phyloP scores from a whole-genome alignment of 176 grass and related monocot species.

The Ananas comosus region DNA sequence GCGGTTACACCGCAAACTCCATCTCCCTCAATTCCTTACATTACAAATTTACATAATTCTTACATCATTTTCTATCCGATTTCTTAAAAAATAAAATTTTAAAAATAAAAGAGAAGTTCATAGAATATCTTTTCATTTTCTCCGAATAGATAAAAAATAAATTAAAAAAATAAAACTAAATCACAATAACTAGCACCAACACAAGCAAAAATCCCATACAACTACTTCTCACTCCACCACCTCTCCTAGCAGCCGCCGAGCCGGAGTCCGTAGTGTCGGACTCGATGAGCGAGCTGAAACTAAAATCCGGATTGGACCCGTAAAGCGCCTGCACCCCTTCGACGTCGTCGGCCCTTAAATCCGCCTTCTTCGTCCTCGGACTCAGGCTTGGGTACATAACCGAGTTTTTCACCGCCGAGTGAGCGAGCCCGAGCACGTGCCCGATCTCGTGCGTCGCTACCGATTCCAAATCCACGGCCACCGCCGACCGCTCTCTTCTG shows the following conservation, averaged over 20 bases:
- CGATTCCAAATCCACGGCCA: slow-evolving; percentile 63
- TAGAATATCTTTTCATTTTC: background rate
- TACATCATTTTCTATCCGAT: background rate
- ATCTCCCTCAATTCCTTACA: too few relatives aligned
- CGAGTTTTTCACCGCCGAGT: slow-evolving; percentile 47
- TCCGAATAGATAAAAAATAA: too few relatives aligned
- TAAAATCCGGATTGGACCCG: slow-evolving; percentile 64
- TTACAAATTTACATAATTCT: too few relatives aligned
- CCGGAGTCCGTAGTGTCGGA: slow-evolving; percentile 28
- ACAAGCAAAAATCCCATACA: too few relatives aligned
- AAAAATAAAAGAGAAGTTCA: background rate
- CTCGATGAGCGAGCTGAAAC: slow-evolving; percentile 43
- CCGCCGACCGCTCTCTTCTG: slow-evolving; percentile 3
- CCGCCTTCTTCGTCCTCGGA: slow-evolving; percentile 50
- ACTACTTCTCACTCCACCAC: background rate
- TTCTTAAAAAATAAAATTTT: background rate
- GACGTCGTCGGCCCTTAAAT: slow-evolving; percentile 70
- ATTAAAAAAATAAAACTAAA: too few relatives aligned
- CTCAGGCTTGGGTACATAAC: slow-evolving; percentile 90
- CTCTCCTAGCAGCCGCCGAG: background rate
- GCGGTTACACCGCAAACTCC: too few relatives aligned
- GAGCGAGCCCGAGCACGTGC: slow-evolving; percentile 74
- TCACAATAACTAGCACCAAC: too few relatives aligned
- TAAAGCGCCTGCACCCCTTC: slow-evolving; percentile 75
- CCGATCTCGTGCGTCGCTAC: slow-evolving; percentile 93